A percentile compares a stretch with the other conserved stretches of the same genome.
Evolutionary conservation across 192 early-diverging fungal species (phyloP).

Genomic region (Mortierella alpina): DNA sequence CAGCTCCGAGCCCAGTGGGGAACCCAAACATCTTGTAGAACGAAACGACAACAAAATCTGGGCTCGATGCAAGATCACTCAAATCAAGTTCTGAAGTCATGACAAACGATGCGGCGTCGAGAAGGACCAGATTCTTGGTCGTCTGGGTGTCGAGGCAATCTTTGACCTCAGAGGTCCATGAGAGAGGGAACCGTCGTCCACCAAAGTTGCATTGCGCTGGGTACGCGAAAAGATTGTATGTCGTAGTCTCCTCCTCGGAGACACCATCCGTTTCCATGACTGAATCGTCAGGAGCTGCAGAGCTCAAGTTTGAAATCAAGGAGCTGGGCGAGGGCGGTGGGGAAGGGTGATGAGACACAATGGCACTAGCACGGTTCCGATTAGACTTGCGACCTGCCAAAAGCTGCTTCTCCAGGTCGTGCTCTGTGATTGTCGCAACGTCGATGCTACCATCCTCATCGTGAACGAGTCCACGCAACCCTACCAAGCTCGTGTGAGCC

Average conservation of each 20-base stretch:
- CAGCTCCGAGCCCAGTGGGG: slow-evolving; percentile 84
- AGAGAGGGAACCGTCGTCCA: slow-evolving; percentile 76
- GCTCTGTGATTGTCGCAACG: slow-evolving; percentile 19
- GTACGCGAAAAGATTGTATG: slow-evolving; percentile 74
- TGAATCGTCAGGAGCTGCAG: too few relatives aligned
- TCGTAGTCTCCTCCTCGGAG: neutral
- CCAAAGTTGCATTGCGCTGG: slow-evolving; percentile 91
- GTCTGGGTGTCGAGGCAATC: slow-evolving; percentile 25
- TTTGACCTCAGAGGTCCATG: slow-evolving; percentile 63
- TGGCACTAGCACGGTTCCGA: neutral
- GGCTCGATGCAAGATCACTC: slow-evolving; percentile 50
- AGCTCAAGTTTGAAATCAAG: neutral
- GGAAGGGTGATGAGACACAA: slow-evolving; percentile 26
- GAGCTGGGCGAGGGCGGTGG: slow-evolving; percentile 35
- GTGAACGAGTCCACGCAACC: slow-evolving; percentile 69
- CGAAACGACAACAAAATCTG: slow-evolving; percentile 79
- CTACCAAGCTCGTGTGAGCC: slow-evolving; percentile 82
- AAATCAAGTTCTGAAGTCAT: slow-evolving; percentile 74
- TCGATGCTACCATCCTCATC: slow-evolving; percentile 39
- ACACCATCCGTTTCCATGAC: neutral
- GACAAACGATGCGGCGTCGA: slow-evolving; percentile 81
- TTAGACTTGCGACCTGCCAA: neutral
- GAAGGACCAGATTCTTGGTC: slow-evolving; percentile 63
- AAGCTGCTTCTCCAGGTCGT: slow-evolving; percentile 27
- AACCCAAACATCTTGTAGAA: slow-evolving; percentile 94